Base-by-base conservation (phyloP, 1,284 basidiomycete species). In the Ustilago crameri region DNA sequence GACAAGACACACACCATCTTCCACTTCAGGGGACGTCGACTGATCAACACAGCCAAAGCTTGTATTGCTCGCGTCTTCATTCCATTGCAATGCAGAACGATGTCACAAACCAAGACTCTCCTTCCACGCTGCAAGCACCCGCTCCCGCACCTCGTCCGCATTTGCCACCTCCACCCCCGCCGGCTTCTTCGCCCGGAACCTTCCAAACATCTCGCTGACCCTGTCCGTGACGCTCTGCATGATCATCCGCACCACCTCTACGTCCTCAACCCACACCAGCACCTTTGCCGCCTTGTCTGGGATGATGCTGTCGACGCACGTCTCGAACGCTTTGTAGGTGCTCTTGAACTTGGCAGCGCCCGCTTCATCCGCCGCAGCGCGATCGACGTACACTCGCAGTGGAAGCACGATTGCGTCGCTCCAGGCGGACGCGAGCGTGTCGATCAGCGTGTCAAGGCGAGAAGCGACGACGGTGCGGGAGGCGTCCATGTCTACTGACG, bases 301-400 rank as follows among this genome's bases (percentile, higher is more conserved):
- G 2, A 53, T 20, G 17, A 67, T 44, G 46, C 55, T 62, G 43
- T 67, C 59, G 37, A 63, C 50, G 27, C 69, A 72, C 45, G 69
- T 72, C n/a, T 59, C 49, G 30, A 72, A 54, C 1, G 69, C 69
- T 9, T 59, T 30, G 17, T 55, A 59, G 1, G 69, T 67, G 48
- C 59, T 62, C 27, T 14, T 15, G 3, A 49, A 61, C 43, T 62
- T 71, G n/a, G n/a, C n/a, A 17, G 35, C 23, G 0, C 32, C 49
- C 15, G 22, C 51, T 14, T 47, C 38, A 38, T 53, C 59, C 2
- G 45, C 40, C 5, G 45, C 23, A 9, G 35, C 22, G 5, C 61
- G 62, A 23, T 71, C 68, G n/a, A 67, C 32, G 38, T 53, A 67
- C 9, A 67, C 69, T n/a, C 55, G 52, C 4, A 72, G 44, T 0